These are phyloP conservation scores for Monilinia fructigena DNA, from an alignment of 2,329 filamentous ascomycete species.

Conservation along the genomic window DNA sequence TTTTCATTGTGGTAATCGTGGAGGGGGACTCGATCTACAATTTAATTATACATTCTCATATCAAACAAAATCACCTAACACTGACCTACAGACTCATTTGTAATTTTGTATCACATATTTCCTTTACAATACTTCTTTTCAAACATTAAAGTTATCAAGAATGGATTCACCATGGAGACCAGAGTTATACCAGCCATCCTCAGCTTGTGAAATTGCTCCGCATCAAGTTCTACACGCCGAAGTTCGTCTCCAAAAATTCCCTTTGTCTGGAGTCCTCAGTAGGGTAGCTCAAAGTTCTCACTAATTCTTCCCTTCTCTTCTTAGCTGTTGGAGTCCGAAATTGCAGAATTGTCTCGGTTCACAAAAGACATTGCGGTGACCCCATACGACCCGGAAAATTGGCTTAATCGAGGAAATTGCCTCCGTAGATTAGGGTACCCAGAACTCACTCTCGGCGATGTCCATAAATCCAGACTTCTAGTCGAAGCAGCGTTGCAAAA, in stretches of 20 bases:
- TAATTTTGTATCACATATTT: not conserved
- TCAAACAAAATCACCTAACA: not conserved
- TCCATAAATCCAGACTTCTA: constrained; percentile 39
- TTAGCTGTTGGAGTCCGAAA: constrained; percentile 31
- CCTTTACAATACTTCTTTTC: not conserved
- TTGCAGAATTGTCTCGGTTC: constrained; percentile 27
- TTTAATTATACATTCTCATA: not conserved
- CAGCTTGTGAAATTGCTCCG: constrained; percentile 33
- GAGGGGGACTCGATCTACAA: not conserved
- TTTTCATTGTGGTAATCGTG: not conserved
- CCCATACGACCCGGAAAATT: constrained; percentile 37
- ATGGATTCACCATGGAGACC: constrained; percentile 32
- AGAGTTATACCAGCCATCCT: constrained; percentile 31
- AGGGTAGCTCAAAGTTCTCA: constrained; percentile 6
- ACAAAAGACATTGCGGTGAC: constrained; percentile 29
- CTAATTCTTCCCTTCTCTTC: constrained; percentile 24
- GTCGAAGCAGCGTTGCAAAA: constrained; percentile 33
- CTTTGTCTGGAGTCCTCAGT: constrained; percentile 12
- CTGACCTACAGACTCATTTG: not conserved
- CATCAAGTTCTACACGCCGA: constrained; percentile 29
- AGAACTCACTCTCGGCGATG: constrained; percentile 39
- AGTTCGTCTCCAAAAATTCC: constrained; percentile 28
- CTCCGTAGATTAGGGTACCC: constrained; percentile 38
- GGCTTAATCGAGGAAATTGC: constrained; percentile 34
- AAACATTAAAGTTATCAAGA: not conserved